Base-by-base conservation (phyloP, 116 monocot genomes). In the Papilionanthe hybrid region DNA sequence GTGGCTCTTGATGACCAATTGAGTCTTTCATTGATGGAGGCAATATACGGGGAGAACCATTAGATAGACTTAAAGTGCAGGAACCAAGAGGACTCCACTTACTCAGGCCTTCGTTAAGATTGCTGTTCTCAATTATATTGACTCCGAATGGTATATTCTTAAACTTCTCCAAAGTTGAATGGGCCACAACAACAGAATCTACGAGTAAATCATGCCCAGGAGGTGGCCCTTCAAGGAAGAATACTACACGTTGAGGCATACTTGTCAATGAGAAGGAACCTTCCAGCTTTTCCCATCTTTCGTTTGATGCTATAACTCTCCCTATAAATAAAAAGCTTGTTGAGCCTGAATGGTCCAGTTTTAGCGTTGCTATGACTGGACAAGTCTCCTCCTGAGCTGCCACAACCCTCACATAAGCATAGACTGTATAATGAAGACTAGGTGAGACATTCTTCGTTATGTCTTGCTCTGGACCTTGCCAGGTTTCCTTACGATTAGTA, bases 191-290 rank as follows among this genome's bases (percentile, higher is more conserved):
- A n/a, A 92, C 85, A 73, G 91, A 92, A 86, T 95, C 87, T 65
- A 92, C 81, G 27, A 95, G 91, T 75, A 95, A 75, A 57, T 91
- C 87, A 57, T 87, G 56, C 23, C 91, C 89, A 78, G 89, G 78
- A 85, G 95, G 82, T 12, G 94, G 92, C 22, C 94, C 94, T 87
- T 95, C 94, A 47, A 95, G 87, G 84, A 67, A 95, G 75, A 95
- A 90, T 19, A 91, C 76, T 27, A 83, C 83, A 53, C 75, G 79
- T 44, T 81, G 78, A 43, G 95, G 92, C 79, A 95, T 60, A 32
- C 15, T 84, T 11, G 50, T 57, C 69, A 92, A 73, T 44, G 81
- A 67, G 79, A 95, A 92, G 67, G 87, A 86, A 50, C 95, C 95
- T 87, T 90, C 89, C 68, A 95, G 66, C 80, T 83, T 88, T 68